Evolutionary conservation across 75 land plant species (phyloP).

Genomic region (Cryptomeria japonica): DNA sequence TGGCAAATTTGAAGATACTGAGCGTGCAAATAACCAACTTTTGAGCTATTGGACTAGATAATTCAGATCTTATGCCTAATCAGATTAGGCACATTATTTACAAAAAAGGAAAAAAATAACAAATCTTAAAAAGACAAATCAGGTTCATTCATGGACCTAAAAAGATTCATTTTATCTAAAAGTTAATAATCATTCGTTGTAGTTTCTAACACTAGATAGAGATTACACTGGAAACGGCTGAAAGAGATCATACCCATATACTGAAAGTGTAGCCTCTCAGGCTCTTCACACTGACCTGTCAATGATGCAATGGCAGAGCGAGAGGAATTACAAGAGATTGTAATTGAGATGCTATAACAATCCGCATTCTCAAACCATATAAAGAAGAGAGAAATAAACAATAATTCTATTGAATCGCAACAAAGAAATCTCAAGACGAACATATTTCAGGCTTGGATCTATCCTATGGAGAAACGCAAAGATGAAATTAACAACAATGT

Average conservation of each 20-base stretch:
- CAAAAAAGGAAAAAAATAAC: not conserved
- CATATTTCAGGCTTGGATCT: not conserved
- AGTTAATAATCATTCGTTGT: not conserved
- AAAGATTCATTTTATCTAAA: not conserved
- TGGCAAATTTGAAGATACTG: not conserved
- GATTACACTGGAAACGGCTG: not conserved
- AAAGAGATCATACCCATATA: slow-evolving; percentile 11
- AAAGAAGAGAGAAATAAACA: not conserved
- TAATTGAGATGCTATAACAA: too few species aligned
- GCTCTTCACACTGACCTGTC: not conserved
- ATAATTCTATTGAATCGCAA: not conserved
- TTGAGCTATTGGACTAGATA: not conserved
- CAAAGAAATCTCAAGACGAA: not conserved
- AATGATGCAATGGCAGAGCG: not conserved
- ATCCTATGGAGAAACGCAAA: not conserved
- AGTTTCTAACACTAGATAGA: not conserved
- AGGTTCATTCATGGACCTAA: not conserved
- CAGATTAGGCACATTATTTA: not conserved
- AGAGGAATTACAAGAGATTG: not conserved
- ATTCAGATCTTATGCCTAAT: not conserved
- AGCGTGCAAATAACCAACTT: not conserved
- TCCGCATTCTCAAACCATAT: not conserved
- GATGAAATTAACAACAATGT: not conserved
- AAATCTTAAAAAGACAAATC: not conserved
- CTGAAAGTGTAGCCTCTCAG: slow-evolving; percentile 2